Evolutionary conservation across 345 rosid species (phyloP).

Genomic region (Gossypium longicalyx): DNA sequence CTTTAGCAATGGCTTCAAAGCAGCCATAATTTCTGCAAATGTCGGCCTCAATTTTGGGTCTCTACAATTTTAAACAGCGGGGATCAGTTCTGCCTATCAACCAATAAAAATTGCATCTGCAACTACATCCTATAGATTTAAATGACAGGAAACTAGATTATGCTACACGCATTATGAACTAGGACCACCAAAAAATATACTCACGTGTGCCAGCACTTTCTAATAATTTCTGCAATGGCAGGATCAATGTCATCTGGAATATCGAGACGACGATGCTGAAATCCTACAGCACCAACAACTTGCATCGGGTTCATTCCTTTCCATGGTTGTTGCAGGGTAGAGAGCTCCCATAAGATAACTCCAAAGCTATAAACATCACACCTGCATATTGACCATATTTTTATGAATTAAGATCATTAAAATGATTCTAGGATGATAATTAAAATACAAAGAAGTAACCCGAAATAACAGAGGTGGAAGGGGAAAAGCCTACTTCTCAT

Average conservation of each 20-base stretch:
- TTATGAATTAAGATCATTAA: background rate
- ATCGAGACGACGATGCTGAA: conserved; percentile 87
- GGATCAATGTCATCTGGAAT: conserved; percentile 72
- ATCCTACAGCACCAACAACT: conserved; percentile 98
- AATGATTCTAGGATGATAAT: background rate
- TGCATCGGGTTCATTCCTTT: conserved; percentile 99
- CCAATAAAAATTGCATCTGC: background rate
- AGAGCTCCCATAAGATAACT: conserved; percentile 93
- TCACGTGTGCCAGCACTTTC: conserved; percentile 90
- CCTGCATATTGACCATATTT: conserved; percentile 38
- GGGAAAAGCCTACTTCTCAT: conserved; percentile 65
- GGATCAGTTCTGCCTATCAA: conserved; percentile 16
- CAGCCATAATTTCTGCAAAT: conserved; percentile 83
- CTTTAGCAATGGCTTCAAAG: conserved; percentile 80
- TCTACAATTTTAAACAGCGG: conserved; percentile 29
- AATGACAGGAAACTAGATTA: background rate
- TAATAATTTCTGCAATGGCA: conserved; percentile 65
- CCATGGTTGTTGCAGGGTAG: conserved; percentile 86
- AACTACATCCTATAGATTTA: conserved; percentile 4
- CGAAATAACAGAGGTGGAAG: background rate
- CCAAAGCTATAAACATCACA: conserved; percentile 94
- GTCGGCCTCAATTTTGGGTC: conserved; percentile 87
- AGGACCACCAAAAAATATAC: conserved; percentile 21
- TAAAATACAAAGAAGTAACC: background rate
- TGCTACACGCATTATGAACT: too few relatives aligned